phyloP scores from a whole-genome alignment of 2,329 filamentous ascomycete species.

The Ascocoryne sarcoides region DNA sequence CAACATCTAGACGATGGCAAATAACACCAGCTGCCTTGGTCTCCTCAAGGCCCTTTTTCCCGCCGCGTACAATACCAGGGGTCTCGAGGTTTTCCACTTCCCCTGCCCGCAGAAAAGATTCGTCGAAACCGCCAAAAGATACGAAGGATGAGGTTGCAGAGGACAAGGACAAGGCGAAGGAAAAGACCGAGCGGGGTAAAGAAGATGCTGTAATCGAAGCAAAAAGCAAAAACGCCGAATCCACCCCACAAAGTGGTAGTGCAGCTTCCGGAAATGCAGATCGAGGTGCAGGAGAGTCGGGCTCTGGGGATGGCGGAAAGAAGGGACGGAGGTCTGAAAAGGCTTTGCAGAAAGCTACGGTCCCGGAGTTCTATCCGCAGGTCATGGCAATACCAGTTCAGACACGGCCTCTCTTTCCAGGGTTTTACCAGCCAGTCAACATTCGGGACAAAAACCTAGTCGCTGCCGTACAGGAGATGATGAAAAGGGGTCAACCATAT shows the following conservation, averaged over 20 bases:
- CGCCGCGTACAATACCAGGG: conserved; percentile 34
- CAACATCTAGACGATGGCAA: conserved; percentile 14
- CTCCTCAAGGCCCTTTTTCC: conserved; percentile 57
- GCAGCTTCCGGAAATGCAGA: not conserved
- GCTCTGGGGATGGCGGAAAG: conserved; percentile 52
- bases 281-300: conserved; percentile 23
- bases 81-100: conserved; percentile 37
- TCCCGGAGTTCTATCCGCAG: conserved; percentile 94
- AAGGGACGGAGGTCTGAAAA: conserved; percentile 68
- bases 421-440: conserved; percentile 98
- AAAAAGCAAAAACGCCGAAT: conserved; percentile 22
- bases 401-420: conserved; percentile 86
- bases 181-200: too few relatives aligned
- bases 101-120: conserved; percentile 43
- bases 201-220: conserved; percentile 31
- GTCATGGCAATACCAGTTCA: conserved; percentile 96
- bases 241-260: conserved; percentile 15
- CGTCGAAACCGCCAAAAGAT: conserved; percentile 27
- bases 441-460: conserved; percentile 90
- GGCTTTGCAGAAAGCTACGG: conserved; percentile 74
- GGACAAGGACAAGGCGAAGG: conserved; percentile 33
- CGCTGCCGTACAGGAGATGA: conserved; percentile 87
- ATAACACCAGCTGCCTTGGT: conserved; percentile 48
- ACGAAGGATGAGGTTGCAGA: conserved; percentile 33
- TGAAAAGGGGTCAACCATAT: conserved; percentile 94